Evolutionary conservation across 2,329 filamentous ascomycete genomes (phyloP).

Genomic region (Keithomyces neogunnii): DNA sequence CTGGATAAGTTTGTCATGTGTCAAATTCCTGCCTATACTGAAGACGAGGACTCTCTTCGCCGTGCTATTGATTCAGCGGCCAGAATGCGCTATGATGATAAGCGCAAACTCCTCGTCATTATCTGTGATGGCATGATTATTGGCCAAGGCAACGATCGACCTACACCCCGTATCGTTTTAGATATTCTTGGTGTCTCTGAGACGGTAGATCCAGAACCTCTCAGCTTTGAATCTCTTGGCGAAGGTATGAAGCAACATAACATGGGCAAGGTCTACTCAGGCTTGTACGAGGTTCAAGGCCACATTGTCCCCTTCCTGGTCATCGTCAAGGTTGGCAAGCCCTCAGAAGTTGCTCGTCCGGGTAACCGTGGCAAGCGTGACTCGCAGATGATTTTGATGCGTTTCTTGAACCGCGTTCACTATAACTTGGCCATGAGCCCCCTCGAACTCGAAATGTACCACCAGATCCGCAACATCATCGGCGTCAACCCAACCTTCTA

Average conservation of each 20-base stretch:
- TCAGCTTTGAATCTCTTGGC: conserved; percentile 94
- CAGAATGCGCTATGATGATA: conserved; percentile 94
- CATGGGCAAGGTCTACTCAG: conserved; percentile 98
- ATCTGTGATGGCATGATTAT: conserved; percentile 99
- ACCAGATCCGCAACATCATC: conserved; percentile 97
- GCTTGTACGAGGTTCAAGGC: conserved; percentile 93
- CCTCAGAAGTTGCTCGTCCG: conserved; percentile 87
- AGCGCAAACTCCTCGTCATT: conserved; percentile 88
- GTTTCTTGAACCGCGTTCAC: conserved; percentile 97
- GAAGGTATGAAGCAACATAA: conserved; percentile 98
- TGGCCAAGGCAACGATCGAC: conserved; percentile 92
- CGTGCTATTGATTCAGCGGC: conserved; percentile 95
- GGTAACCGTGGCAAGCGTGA: conserved; percentile 99
- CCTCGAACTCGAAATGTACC: conserved; percentile 94
- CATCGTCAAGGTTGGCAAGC: conserved; percentile 94
- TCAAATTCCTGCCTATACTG: conserved; percentile 94
- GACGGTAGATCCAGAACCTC: conserved; percentile 84
- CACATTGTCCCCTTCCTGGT: conserved; percentile 98
- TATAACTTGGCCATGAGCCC: conserved; percentile 96
- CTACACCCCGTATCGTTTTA: conserved; percentile 89
- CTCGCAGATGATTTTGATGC: conserved; percentile 97
- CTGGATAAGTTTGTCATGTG: conserved; percentile 98
- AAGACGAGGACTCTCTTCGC: conserved; percentile 94
- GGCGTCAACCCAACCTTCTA: conserved; percentile 98
- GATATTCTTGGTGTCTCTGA: conserved; percentile 95